Base-by-base conservation (phyloP, 768 basidiomycete genomes). In the Rhizopogon vesiculosus region DNA sequence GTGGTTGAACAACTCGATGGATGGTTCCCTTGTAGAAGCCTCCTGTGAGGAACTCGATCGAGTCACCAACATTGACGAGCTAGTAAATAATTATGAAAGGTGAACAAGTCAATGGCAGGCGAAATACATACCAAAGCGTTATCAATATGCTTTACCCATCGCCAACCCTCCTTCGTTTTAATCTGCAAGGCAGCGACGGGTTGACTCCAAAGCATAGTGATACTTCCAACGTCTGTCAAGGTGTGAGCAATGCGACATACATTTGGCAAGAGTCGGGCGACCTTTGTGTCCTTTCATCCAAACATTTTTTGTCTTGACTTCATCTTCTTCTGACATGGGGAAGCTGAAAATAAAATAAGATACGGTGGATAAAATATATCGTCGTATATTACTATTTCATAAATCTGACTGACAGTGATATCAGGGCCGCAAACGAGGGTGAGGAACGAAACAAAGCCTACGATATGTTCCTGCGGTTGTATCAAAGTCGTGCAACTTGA, bases 211-310 rank as follows among this genome's bases (percentile, higher is more conserved):
- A 87, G 67, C 35, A 85, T 76, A 2, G 79, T 82, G 46, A 87
- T 69, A 7, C 74, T 76, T 7, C 81, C 82, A 53, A 82, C 72
- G 65, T 85, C 84, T 76, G 9, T 12, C 15, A 22, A 22, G 16
- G 39, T 51, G 38, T 43, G 12, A 49, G 22, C 19, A 19, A 25
- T 6, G n/a, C 15, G n/a, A 22, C 0, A 16, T 19, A 22, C 0
- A 16, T 19, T 6, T 10, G 7, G 10, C 10, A 19, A 31, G 15
- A 12, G 19, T 7, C 3, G 25, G 54, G 62, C 7, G 43, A 80
- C 82, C 82, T 0, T 77, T 81, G 59, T 85, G 83, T 2, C 83
- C 83, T 57, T 85, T 82, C 13, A 83, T 66, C 80, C 80, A 84
- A 16, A 84, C 79, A 50, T 80, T 78, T 38, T 79, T 78, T 0